Evolutionary conservation across 345 rosid genomes (phyloP).

Genomic region (Arabidopsis suecica): DNA sequence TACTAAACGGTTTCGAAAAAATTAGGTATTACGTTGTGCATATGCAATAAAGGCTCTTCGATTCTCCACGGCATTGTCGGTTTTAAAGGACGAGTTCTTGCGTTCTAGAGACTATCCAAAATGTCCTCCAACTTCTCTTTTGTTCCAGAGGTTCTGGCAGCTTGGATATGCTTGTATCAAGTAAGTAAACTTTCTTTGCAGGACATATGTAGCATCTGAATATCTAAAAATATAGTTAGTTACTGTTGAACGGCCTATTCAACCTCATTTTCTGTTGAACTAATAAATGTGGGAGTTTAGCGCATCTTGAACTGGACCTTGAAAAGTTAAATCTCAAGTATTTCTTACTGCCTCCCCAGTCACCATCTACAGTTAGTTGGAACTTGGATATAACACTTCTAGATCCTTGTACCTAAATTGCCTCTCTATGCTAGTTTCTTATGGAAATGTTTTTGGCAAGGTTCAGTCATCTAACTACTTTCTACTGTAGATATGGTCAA

Average conservation of each 20-base stretch:
- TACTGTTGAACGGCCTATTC: not conserved
- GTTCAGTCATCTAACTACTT: constrained; percentile 30
- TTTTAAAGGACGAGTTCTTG: constrained; percentile 89
- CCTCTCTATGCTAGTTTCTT: constrained; percentile 2
- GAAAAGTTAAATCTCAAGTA: constrained; percentile 13
- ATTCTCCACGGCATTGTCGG: constrained; percentile 88
- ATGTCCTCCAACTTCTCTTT: constrained; percentile 88
- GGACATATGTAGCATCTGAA: not conserved
- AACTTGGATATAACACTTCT: not conserved
- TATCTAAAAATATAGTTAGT: constrained; percentile 15
- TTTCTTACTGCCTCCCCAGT: not conserved
- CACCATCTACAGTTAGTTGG: constrained; percentile 17
- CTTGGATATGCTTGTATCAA: constrained; percentile 95
- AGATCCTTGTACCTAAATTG: not conserved
- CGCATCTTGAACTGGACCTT: constrained; percentile 21
- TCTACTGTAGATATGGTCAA: constrained; percentile 85
- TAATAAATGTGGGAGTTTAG: constrained; percentile 6
- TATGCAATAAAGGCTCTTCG: constrained; percentile 95
- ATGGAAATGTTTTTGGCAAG: not conserved
- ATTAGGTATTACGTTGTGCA: constrained; percentile 80
- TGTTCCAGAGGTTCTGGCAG: constrained; percentile 93
- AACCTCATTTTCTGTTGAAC: not conserved
- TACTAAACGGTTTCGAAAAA: constrained; percentile 37
- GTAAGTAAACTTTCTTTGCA: constrained; percentile 53
- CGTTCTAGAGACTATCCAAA: constrained; percentile 99